A percentile compares a stretch with the other conserved stretches of the same genome.
Evolutionary conservation across 805 yeast species (phyloP).

Genomic region (Babjeviella inositovora): DNA sequence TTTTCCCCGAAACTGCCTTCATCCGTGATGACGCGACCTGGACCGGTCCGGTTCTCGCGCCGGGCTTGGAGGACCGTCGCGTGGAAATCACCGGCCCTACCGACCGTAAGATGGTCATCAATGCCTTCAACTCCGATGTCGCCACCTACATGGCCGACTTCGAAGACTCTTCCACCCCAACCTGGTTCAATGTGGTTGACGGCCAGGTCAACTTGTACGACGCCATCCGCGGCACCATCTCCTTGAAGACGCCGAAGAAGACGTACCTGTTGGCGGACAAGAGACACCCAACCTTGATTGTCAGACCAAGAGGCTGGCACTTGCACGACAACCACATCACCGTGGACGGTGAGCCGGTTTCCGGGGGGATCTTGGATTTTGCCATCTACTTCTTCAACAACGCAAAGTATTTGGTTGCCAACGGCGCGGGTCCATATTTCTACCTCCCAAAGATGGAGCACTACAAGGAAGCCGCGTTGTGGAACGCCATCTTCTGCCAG

Average conservation of each 20-base stretch:
- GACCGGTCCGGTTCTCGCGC: slow-evolving; percentile 58
- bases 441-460: slow-evolving; percentile 69
- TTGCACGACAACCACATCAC: slow-evolving; percentile 46
- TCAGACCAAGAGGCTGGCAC: slow-evolving; percentile 61
- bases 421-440: slow-evolving; percentile 57
- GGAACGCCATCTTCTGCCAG: slow-evolving; percentile 57
- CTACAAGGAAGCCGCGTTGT: slow-evolving; percentile 57
- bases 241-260: slow-evolving; percentile 15
- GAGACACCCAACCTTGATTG: slow-evolving; percentile 36
- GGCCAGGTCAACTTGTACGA: slow-evolving; percentile 62
- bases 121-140: slow-evolving; percentile 52
- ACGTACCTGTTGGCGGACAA: slow-evolving; percentile 20
- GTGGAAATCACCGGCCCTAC: slow-evolving; percentile 70
- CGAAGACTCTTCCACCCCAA: slow-evolving; percentile 60
- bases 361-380: slow-evolving; percentile 55
- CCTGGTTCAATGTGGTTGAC: slow-evolving; percentile 50
- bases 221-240: slow-evolving; percentile 43
- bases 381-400: slow-evolving; percentile 58
- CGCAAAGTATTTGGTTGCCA: slow-evolving; percentile 36
- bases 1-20: slow-evolving; percentile 45
- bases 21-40: slow-evolving; percentile 53
- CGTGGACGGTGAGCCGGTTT: slow-evolving; percentile 53
- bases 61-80: slow-evolving; percentile 54
- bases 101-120: slow-evolving; percentile 62
- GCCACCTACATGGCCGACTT: slow-evolving; percentile 68